Percentiles rank a stretch among this genome's conserved stretches.
Conservation (phyloP, 78 protist genomes). For the Isochrysis galbana region DNA sequence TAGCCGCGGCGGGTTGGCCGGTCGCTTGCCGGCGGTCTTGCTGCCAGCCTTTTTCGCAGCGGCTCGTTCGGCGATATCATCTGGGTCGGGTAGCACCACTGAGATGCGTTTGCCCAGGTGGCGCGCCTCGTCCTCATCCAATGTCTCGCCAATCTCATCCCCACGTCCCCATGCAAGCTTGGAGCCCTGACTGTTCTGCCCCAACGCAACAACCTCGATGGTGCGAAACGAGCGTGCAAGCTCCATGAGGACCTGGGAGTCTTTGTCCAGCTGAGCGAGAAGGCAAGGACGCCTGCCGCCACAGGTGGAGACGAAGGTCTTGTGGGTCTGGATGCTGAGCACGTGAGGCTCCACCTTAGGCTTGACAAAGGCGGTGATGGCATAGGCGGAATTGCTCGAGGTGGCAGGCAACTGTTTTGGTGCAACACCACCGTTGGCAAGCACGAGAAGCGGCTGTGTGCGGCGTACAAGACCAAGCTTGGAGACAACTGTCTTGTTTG, state of each 20-base stretch:
- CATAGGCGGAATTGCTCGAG: not conserved
- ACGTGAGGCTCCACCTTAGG: not conserved
- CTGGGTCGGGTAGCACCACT: not conserved
- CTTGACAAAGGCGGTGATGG: not conserved
- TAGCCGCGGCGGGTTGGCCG: not conserved
- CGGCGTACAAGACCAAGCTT: not conserved
- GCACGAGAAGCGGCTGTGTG: not conserved
- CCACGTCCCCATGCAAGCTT: not conserved
- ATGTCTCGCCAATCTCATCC: not conserved
- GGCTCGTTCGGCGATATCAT: not conserved
- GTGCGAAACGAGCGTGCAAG: not conserved
- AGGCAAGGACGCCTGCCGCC: not conserved
- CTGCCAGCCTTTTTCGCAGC: not conserved
- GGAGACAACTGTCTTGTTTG: not conserved
- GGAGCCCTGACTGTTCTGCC: not conserved
- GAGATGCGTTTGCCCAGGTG: not conserved
- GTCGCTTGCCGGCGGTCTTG: not conserved
- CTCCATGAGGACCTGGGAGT: not conserved
- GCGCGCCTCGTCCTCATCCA: not conserved
- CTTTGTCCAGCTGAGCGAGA: not conserved
- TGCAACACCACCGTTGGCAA: not conserved
- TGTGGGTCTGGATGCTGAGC: not conserved
- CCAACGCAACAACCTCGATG: not conserved
- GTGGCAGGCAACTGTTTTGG: not conserved
- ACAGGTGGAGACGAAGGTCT: not conserved